These are phyloP conservation scores for Umbilicus rupestris DNA, from an alignment of 164 flowering plant species.

Conservation along the genomic window DNA sequence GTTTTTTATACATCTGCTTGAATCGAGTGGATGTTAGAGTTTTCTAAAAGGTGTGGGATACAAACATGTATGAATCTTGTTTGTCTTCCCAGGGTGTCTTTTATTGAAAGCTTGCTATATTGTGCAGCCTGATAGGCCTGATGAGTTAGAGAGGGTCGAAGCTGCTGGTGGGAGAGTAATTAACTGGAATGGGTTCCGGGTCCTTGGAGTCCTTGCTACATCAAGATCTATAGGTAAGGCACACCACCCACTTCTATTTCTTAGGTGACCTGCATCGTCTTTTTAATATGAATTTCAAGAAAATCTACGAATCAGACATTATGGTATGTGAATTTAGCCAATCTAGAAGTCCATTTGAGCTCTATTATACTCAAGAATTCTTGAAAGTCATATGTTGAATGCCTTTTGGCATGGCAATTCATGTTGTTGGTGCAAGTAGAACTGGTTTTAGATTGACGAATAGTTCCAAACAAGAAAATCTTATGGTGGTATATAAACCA, in stretches of 20 bases:
- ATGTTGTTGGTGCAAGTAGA: not conserved
- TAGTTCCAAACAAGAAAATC: not conserved
- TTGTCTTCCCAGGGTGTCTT: not conserved
- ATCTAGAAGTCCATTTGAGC: not conserved
- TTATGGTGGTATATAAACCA: too few species aligned
- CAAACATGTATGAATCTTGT: not conserved
- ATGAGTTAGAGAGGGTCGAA: constrained; percentile 71
- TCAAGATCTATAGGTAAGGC: constrained; percentile 78
- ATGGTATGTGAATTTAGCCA: not conserved
- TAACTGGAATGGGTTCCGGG: constrained; percentile 74
- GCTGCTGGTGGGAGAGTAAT: constrained; percentile 75
- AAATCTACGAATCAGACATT: not conserved
- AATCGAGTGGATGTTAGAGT: not conserved
- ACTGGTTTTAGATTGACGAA: not conserved
- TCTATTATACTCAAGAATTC: too few species aligned
- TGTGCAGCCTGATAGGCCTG: constrained; percentile 67
- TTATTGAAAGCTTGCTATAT: not conserved
- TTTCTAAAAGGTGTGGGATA: not conserved
- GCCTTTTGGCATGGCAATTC: not conserved
- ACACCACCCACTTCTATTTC: not conserved
- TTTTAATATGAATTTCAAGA: not conserved
- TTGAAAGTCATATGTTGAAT: not conserved
- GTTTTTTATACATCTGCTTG: too few species aligned
- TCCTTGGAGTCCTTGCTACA: constrained; percentile 78
- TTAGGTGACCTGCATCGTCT: not conserved